A percentile compares a stretch with the other conserved stretches of the same genome.
Evolutionary conservation across 306 rosid species (phyloP).

Genomic region (Arachis stenosperma): DNA sequence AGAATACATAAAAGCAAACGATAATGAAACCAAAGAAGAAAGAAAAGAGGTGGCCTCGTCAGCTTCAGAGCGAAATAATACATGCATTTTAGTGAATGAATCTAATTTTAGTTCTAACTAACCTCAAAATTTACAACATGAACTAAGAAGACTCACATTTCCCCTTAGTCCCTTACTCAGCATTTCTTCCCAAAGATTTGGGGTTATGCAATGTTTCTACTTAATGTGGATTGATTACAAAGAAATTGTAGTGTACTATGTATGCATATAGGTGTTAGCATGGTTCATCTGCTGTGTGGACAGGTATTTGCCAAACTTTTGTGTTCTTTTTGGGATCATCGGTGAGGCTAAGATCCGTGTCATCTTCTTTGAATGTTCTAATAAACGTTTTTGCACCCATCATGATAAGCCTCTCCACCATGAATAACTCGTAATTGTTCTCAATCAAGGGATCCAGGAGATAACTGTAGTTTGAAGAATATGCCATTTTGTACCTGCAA

Average conservation of each 20-base stretch:
- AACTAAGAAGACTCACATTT: slow-evolving; percentile 39
- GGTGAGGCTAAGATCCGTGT: slow-evolving; percentile 70
- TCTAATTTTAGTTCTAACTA: slow-evolving; percentile 39
- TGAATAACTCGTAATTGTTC: slow-evolving; percentile 86
- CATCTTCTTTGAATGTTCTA: slow-evolving; percentile 82
- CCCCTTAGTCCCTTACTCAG: not conserved
- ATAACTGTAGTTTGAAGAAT: slow-evolving; percentile 62
- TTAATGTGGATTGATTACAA: not conserved
- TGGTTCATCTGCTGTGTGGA: slow-evolving; percentile 63
- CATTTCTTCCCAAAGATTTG: slow-evolving; percentile 21
- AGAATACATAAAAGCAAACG: too few relatives aligned
- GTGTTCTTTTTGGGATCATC: slow-evolving; percentile 97
- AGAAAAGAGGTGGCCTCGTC: slow-evolving; percentile 14
- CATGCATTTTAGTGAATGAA: slow-evolving; percentile 38
- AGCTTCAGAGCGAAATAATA: slow-evolving; percentile 23
- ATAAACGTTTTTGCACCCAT: slow-evolving; percentile 82
- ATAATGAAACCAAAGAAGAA: not conserved
- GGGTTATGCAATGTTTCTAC: not conserved
- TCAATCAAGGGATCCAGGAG: slow-evolving; percentile 59
- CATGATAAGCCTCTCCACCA: slow-evolving; percentile 86
- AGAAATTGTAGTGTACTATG: slow-evolving; percentile 4
- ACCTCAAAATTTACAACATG: slow-evolving; percentile 53
- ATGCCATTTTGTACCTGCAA: slow-evolving; percentile 69
- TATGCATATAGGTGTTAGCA: slow-evolving; percentile 43
- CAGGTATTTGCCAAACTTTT: slow-evolving; percentile 85